phyloP scores from a whole-genome alignment of 208 protist species.

The Leishmania martiniquensis region DNA sequence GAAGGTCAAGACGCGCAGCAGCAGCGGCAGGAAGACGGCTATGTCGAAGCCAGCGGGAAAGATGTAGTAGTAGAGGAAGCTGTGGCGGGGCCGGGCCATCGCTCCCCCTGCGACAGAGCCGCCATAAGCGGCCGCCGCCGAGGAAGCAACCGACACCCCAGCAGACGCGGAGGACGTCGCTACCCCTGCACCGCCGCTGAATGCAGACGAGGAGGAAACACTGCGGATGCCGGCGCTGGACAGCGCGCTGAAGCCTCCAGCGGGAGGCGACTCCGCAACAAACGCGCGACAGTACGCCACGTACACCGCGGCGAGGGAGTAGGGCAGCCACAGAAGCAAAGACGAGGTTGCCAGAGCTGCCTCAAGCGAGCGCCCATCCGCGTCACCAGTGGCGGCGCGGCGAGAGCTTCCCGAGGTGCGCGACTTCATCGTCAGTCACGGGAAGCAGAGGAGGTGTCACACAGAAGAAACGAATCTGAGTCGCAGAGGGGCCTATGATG shows the following conservation, averaged over 20 bases:
- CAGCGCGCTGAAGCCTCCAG: slow-evolving; percentile 1
- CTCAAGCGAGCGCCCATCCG: slow-evolving; percentile 34
- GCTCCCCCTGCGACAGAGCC: not conserved
- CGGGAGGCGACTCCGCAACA: slow-evolving; percentile 20
- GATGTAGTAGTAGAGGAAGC: slow-evolving; percentile 45
- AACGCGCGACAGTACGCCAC: slow-evolving; percentile 65
- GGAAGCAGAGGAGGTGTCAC: not conserved
- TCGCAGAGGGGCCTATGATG: not conserved
- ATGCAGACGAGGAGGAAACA: not conserved
- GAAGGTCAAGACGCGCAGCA: slow-evolving; percentile 53
- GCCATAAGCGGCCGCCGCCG: not conserved
- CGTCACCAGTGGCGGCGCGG: slow-evolving; percentile 10
- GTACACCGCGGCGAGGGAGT: slow-evolving; percentile 65
- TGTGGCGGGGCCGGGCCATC: slow-evolving; percentile 14
- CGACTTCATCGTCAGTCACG: slow-evolving; percentile 10
- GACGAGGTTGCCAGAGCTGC: slow-evolving; percentile 44
- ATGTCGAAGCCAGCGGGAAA: slow-evolving; percentile 59
- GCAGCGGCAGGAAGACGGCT: slow-evolving; percentile 42
- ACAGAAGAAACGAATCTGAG: not conserved
- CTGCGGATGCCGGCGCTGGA: not conserved
- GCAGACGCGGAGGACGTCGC: not conserved
- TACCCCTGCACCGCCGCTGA: slow-evolving; percentile 5
- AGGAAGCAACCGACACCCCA: not conserved
- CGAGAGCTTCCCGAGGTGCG: slow-evolving; percentile 11
- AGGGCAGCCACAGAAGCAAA: slow-evolving; percentile 70